Evolutionary conservation across 306 rosid species (phyloP), one percentile per base, ranked within the genome.

Genomic region (Dryas alaskensis): DNA sequence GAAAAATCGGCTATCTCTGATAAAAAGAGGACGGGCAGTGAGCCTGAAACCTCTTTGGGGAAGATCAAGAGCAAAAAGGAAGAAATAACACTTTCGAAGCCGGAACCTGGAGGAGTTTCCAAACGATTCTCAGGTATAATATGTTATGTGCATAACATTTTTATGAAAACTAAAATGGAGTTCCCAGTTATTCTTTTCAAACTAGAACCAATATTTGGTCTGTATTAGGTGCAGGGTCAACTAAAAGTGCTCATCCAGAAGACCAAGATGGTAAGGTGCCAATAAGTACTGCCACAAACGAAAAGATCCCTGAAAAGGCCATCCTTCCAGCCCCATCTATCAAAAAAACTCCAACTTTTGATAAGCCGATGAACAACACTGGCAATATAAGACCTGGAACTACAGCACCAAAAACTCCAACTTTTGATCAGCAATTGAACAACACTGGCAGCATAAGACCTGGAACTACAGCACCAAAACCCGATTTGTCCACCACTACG

Each of bases 71-170:
- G 80, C 82, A 78, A 73, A 66, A 42, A 42, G 54, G 89, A 87
- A 25, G 87, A 83, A n/a, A 42, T 70, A 60, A 75, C 80, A 76
- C 54, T 64, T 76, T 60, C 75, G 46, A 49, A 60, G 49, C 68
- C 75, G 50, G 81, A 78, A 50, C 65, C 73, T 59, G 81, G 81
- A 11, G 71, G 65, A 77, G 73, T 65, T 69, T 84, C 93, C 69
- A 82, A 79, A 73, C 75, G 76, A 65, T 78, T 80, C 53, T 75
- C 92, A 54, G 86, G 98, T 94, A 83, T 74, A 43, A 69, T 27
- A n/a, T 22, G 17, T 61, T 16, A 10, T 6, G 13, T 10, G 5
- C n/a, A 19, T 19, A 51, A 51, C 22, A 48, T n/a, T 57, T 6
- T 43, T 27, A 50, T 51, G 6, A 48, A 64, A 44, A 17, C 12